Percentiles rank a stretch among this genome's conserved stretches.
Conservation (phyloP, 2,329 filamentous ascomycete species). For the Cryphonectria japonica region DNA sequence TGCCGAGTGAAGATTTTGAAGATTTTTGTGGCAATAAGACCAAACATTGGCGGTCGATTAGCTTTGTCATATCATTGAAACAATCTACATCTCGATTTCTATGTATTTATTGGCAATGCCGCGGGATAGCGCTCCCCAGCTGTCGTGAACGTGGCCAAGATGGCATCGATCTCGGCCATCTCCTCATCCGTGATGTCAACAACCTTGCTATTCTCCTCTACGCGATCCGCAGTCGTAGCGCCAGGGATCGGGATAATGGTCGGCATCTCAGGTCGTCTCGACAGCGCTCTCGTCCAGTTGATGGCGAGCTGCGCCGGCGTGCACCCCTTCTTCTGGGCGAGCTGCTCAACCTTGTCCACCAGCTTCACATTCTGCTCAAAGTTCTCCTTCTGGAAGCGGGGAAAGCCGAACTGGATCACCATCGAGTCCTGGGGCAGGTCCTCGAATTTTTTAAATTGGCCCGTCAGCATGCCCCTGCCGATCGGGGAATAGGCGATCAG, state of each 20-base stretch:
- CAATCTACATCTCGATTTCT: background rate
- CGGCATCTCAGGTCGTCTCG: conserved; percentile 46
- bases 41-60: background rate
- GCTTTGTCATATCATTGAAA: no score
- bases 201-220: conserved; percentile 51
- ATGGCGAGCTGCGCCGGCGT: conserved; percentile 57
- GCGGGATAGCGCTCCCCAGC: conserved; percentile 25
- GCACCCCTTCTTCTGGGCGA: conserved; percentile 52
- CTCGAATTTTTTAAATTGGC: conserved; percentile 38
- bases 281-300: conserved; percentile 51
- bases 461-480: conserved; percentile 22
- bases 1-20: no score
- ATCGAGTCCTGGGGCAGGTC: conserved; percentile 43
- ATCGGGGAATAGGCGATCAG: conserved; percentile 61
- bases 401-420: conserved; percentile 36
- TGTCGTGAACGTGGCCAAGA: conserved; percentile 25
- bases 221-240: conserved; percentile 46
- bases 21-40: background rate
- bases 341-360: conserved; percentile 48
- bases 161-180: conserved; percentile 41
- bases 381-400: conserved; percentile 53
- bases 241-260: conserved; percentile 56
- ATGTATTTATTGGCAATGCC: background rate
- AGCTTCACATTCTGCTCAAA: conserved; percentile 58
- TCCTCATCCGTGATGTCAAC: conserved; percentile 44